Conservation (phyloP, 1,284 basidiomycete genomes). For the Limonomyces culmigenus region DNA sequence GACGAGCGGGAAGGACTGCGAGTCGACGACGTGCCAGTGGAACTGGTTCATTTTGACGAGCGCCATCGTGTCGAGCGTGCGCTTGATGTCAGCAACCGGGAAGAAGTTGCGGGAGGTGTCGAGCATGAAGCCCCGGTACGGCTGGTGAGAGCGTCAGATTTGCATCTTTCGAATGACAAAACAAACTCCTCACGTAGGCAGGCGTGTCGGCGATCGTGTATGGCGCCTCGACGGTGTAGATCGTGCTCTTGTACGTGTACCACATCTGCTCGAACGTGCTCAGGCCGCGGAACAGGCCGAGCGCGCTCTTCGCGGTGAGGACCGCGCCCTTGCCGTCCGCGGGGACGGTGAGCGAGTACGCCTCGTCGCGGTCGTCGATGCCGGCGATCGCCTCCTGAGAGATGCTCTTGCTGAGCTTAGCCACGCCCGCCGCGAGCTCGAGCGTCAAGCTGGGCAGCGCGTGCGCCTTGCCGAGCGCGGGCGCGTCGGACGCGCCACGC, state of each 20-base stretch:
- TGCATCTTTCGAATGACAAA: constrained; percentile 1
- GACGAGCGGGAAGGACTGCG: constrained; percentile 61
- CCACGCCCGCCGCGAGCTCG: constrained; percentile 19
- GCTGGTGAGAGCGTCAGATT: constrained; percentile 20
- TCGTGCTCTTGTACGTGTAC: constrained; percentile 32
- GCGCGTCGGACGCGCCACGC: constrained; percentile 24
- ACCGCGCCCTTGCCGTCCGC: constrained; percentile 38
- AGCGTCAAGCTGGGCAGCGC: constrained; percentile 19
- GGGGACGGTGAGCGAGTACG: constrained; percentile 49
- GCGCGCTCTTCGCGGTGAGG: constrained; percentile 50
- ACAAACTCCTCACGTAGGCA: constrained; percentile 30
- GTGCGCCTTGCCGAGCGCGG: constrained; percentile 15
- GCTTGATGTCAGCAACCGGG: constrained; percentile 46
- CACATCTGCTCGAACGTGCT: constrained; percentile 73
- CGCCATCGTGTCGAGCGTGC: constrained; percentile 73
- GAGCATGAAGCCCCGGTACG: constrained; percentile 67
- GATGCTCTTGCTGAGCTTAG: constrained; percentile 22
- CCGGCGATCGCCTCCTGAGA: constrained; percentile 35
- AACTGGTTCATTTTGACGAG: constrained; percentile 73
- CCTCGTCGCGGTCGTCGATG: constrained; percentile 41
- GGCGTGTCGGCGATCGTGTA: constrained; percentile 44
- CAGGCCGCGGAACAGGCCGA: constrained; percentile 69
- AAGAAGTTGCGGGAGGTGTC: constrained; percentile 66
- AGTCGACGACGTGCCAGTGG: constrained; percentile 72
- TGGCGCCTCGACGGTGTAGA: constrained; percentile 45